Evolutionary conservation across 2,329 filamentous ascomycete species (phyloP), one percentile per base, ranked within the genome.

Genomic region (Epichloe festucae): DNA sequence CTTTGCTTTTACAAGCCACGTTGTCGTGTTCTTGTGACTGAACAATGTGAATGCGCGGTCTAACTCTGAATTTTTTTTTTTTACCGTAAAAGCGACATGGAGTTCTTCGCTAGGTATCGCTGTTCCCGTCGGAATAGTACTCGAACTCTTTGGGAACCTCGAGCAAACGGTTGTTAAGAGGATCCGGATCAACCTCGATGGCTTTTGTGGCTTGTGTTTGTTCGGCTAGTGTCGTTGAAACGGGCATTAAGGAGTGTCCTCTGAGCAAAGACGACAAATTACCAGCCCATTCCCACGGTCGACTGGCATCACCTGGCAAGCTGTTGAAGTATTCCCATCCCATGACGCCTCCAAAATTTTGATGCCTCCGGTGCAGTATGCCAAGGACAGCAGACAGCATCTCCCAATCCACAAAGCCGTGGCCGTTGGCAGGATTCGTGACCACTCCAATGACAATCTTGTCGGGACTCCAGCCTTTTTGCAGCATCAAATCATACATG

Each of bases 251-350:
- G 15, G 53, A 48, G 49, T 65, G 60, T 2, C 60, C 51, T 42
- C 72, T 62, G 56, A 71, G 56, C 52, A 70, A 62, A 42, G 55
- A 64, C 0, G 81, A 81, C 73, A 93, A 83, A 52, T 76, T 74
- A 46, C 74, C 75, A 0, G 86, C 87, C 89, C 89, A 95, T 57
- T 86, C 74, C 84, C 85, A 91, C 0, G 87, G 86, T 51, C 74
- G 69, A 12, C 72, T 70, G 2, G 63, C 63, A 23, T 78, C 82
- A 1, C 82, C 84, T 0, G 87, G 85, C 53, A 82, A 65, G 51
- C 84, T 80, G 70, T 95, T 94, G 70, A 91, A 95, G 65, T 93
- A 95, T 70, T 96, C 90, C 90, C 90, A 96, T 2, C 89, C 89
- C 82, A 93, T 93, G 6, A 96, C 82, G 1, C 90, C 90, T 0